Evolutionary conservation across 2,329 filamentous ascomycete species (phyloP).

Genomic region (Sphaerostilbella broomeana): DNA sequence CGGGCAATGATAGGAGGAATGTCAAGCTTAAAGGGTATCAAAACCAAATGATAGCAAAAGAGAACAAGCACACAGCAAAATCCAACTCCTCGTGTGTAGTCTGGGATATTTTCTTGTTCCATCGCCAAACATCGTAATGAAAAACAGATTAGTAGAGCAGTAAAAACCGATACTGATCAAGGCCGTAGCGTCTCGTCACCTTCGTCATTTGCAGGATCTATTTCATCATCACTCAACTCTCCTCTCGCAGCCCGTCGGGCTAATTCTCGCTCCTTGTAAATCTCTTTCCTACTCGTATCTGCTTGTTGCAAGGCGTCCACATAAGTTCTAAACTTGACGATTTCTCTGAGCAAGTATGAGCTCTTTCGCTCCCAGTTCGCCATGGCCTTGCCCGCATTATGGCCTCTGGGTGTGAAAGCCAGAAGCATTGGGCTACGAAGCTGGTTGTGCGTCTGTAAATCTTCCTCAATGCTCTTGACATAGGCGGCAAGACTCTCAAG

Average conservation of each 20-base stretch:
- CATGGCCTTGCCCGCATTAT: slow-evolving; percentile 79
- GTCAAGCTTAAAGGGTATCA: neutral
- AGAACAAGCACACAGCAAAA: neutral
- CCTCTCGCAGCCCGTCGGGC: slow-evolving; percentile 44
- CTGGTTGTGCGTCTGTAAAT: slow-evolving; percentile 81
- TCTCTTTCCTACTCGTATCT: slow-evolving; percentile 59
- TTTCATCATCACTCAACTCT: slow-evolving; percentile 36
- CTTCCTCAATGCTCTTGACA: slow-evolving; percentile 77
- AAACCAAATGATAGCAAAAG: neutral
- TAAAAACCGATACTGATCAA: slow-evolving; percentile 15
- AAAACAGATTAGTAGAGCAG: neutral
- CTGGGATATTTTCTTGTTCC: neutral
- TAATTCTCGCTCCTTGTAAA: slow-evolving; percentile 56
- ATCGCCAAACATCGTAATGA: neutral
- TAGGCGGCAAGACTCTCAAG: slow-evolving; percentile 68
- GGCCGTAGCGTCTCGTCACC: slow-evolving; percentile 30
- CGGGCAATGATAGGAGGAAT: neutral
- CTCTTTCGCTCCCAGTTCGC: slow-evolving; percentile 97
- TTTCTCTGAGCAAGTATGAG: slow-evolving; percentile 82
- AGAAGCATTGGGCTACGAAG: slow-evolving; percentile 80
- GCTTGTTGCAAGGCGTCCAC: slow-evolving; percentile 77
- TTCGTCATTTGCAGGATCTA: slow-evolving; percentile 29
- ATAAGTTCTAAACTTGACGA: slow-evolving; percentile 94
- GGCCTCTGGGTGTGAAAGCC: slow-evolving; percentile 78
- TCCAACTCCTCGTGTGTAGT: slow-evolving; percentile 3